Conservation (phyloP, 306 rosid species). For the Abrus precatorius region DNA sequence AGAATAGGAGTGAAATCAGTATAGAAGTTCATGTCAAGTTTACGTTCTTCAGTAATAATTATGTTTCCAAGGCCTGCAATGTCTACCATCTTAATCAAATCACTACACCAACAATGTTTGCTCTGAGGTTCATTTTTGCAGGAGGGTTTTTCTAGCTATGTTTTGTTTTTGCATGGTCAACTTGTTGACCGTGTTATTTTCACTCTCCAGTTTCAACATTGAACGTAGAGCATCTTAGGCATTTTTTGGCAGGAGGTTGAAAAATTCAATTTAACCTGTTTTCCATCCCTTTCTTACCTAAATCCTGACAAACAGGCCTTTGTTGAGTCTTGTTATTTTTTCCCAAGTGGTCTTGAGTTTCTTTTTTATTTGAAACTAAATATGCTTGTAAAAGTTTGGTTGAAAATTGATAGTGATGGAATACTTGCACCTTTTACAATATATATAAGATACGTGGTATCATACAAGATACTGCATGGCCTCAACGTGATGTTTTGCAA, state of each 20-base stretch:
- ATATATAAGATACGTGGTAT: neutral
- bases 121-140: constrained; percentile 62
- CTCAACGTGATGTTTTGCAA: neutral
- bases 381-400: constrained; percentile 30
- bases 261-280: constrained; percentile 46
- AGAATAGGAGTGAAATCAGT: constrained; percentile 39
- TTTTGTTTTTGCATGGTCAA: constrained; percentile 63
- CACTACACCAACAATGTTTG: constrained; percentile 48
- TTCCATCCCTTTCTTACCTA: constrained; percentile 39
- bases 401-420: constrained; percentile 19
- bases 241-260: constrained; percentile 53
- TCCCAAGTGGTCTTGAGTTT: constrained; percentile 18
- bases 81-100: constrained; percentile 40
- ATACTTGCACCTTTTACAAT: constrained; percentile 8
- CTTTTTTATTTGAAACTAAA: constrained; percentile 24
- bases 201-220: constrained; percentile 58
- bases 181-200: constrained; percentile 57
- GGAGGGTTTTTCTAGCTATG: constrained; percentile 59
- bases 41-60: constrained; percentile 33
- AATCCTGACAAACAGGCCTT: constrained; percentile 52
- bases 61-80: constrained; percentile 59
- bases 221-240: constrained; percentile 52
- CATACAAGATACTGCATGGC: neutral
- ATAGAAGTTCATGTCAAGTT: constrained; percentile 41
- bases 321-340: constrained; percentile 47